These are phyloP conservation scores for Hypocrella siamensis DNA, from an alignment of 2,329 filamentous ascomycete species.

Conservation along the genomic window DNA sequence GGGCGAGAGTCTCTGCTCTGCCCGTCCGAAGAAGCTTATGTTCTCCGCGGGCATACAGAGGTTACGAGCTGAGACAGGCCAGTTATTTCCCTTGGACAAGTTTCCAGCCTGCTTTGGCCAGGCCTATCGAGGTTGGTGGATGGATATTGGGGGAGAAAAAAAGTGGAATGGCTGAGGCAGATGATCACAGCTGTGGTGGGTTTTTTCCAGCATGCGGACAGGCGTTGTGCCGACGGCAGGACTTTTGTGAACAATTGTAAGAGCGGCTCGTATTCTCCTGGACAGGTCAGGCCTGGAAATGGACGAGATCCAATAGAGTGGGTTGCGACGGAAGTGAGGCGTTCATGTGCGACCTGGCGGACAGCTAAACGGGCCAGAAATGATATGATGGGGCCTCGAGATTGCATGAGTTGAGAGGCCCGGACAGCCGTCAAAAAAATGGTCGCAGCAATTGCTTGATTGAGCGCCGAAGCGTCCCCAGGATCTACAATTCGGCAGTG, in stretches of 20 bases:
- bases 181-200: constrained; percentile 9
- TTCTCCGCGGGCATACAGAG: too few relatives aligned
- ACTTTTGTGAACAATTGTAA: not conserved
- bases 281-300: constrained; percentile 3
- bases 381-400: constrained; percentile 3
- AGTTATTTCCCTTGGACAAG: too few relatives aligned
- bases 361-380: constrained; percentile 4
- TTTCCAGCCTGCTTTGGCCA: constrained; percentile 1
- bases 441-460: constrained; percentile 1
- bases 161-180: too few relatives aligned
- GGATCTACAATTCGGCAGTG: not conserved
- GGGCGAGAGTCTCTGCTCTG: too few relatives aligned
- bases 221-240: not conserved
- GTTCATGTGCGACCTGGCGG: constrained; percentile 9
- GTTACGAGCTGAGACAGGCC: constrained; percentile 2
- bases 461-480: constrained; percentile 1
- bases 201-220: not conserved
- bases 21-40: too few relatives aligned
- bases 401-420: constrained; percentile 3
- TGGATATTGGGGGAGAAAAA: too few relatives aligned
- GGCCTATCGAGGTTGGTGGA: not conserved
- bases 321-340: constrained; percentile 8
- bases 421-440: too few relatives aligned
- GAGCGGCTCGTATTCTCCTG: constrained; percentile 16
- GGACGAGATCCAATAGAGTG: constrained; percentile 11